Conservation (phyloP, 805 yeast genomes). For the Vanderwaltozyma verrucispora region DNA sequence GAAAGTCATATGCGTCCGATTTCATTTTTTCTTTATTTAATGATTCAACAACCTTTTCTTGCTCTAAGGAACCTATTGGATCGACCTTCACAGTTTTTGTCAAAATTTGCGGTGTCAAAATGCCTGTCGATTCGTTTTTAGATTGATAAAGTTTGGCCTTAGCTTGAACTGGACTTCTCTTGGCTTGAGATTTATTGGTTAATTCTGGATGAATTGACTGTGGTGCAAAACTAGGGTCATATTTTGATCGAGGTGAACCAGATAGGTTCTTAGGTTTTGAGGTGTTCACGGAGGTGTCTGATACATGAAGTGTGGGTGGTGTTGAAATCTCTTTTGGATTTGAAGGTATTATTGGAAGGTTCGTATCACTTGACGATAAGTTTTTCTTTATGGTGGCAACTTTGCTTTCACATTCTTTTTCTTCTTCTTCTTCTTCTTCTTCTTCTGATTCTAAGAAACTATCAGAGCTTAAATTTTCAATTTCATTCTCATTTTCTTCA, state of each 20-base stretch:
- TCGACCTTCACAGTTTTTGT: background rate
- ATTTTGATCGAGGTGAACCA: constrained; percentile 1
- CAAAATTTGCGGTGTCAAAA: constrained; percentile 10
- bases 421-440: background rate
- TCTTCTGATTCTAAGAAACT: constrained; percentile 23
- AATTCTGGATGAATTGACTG: background rate
- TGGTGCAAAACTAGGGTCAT: constrained; percentile 1
- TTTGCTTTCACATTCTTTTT: background rate
- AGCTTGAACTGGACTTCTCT: background rate
- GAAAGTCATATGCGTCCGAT: constrained; percentile 70
- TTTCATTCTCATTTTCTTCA: constrained; percentile 16
- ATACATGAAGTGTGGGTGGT: no score
- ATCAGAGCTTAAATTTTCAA: background rate
- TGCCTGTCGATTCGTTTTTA: constrained; percentile 3
- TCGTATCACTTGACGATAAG: no score
- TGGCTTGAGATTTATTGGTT: background rate
- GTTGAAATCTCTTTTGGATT: no score
- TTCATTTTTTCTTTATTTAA: constrained; percentile 44
- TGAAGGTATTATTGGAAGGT: no score
- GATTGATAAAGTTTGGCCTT: background rate
- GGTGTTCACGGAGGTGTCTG: no score
- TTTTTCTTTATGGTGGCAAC: background rate
- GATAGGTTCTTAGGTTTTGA: no score
- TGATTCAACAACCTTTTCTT: constrained; percentile 20
- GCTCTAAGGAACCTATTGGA: constrained; percentile 1